phyloP scores from a whole-genome alignment of 805 yeast species.

The Pichia heedii region DNA sequence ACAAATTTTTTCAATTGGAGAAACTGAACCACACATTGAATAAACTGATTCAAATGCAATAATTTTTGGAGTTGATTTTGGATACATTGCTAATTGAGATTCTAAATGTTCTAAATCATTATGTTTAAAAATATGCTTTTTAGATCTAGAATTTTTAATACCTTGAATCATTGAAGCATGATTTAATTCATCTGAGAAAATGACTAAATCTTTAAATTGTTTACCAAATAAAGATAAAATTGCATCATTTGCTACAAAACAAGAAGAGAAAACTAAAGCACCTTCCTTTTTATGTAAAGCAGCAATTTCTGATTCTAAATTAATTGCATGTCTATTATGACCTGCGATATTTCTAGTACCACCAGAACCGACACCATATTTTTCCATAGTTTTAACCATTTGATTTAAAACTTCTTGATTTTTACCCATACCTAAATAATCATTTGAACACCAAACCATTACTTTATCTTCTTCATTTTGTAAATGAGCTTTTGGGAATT shows the following conservation, averaged over 20 bases:
- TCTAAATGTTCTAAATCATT: conserved; percentile 84
- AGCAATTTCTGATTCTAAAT: conserved; percentile 79
- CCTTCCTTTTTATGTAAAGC: conserved; percentile 90
- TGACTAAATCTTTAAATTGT: conserved; percentile 80
- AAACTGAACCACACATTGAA: conserved; percentile 97
- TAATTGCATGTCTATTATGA: conserved; percentile 84
- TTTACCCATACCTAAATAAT: conserved; percentile 90
- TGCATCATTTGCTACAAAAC: conserved; percentile 96
- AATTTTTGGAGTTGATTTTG: conserved; percentile 81
- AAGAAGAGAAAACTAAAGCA: conserved; percentile 89
- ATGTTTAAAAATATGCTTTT: conserved; percentile 86
- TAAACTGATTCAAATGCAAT: conserved; percentile 97
- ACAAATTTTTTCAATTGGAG: conserved; percentile 87
- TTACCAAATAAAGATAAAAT: conserved; percentile 86
- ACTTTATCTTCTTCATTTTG: conserved; percentile 69
- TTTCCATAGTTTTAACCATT: conserved; percentile 73
- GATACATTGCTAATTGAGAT: conserved; percentile 64
- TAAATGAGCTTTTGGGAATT: conserved; percentile 90
- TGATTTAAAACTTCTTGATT: conserved; percentile 62
- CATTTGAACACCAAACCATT: conserved; percentile 99
- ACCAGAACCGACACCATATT: conserved; percentile 98
- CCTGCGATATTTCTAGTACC: conserved; percentile 99
- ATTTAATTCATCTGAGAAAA: conserved; percentile 85
- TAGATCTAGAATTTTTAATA: conserved; percentile 79
- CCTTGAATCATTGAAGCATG: conserved; percentile 99